Evolutionary conservation across 129 eudicot genomes (phyloP).

Genomic region (Solidago caesia): DNA sequence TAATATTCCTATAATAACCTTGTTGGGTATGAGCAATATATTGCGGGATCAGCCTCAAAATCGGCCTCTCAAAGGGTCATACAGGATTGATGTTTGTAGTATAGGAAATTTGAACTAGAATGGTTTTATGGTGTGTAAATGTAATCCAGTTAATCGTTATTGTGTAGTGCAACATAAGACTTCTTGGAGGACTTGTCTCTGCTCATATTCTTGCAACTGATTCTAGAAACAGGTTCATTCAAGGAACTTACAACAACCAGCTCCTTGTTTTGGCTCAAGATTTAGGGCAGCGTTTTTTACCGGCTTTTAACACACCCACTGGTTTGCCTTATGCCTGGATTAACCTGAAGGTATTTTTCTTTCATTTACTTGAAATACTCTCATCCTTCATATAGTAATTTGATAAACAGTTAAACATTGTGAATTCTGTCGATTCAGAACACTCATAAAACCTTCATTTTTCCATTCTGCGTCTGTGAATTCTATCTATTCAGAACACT

Average conservation of each 20-base stretch:
- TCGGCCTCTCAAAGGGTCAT: slow-evolving; percentile 1
- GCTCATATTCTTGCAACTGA: slow-evolving; percentile 99
- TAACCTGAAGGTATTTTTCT: slow-evolving; percentile 74
- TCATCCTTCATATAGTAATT: slow-evolving; percentile 20
- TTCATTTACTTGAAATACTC: not conserved
- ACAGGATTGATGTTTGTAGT: slow-evolving; percentile 10
- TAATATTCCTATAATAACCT: not conserved
- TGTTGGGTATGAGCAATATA: slow-evolving; percentile 5
- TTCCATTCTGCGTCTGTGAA: too few species aligned
- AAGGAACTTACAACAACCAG: slow-evolving; percentile 68
- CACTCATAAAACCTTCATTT: too few species aligned
- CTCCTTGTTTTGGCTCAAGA: slow-evolving; percentile 88
- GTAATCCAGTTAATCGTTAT: slow-evolving; percentile 36
- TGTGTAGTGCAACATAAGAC: slow-evolving; percentile 99
- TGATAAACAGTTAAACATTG: not conserved
- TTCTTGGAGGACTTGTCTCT: slow-evolving; percentile 99
- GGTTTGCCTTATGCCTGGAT: slow-evolving; percentile 98
- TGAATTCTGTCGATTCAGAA: not conserved
- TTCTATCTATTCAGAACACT: too few species aligned
- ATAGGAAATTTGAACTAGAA: slow-evolving; percentile 24
- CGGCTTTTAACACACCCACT: slow-evolving; percentile 86
- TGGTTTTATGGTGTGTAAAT: slow-evolving; percentile 36
- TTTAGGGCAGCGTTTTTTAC: slow-evolving; percentile 84
- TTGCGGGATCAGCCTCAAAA: not conserved
- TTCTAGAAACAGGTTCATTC: slow-evolving; percentile 87